Percentiles rank a stretch among this genome's conserved stretches.
Evolutionary conservation across 331 rosid genomes (phyloP).

Genomic region (Rosa hybrid): DNA sequence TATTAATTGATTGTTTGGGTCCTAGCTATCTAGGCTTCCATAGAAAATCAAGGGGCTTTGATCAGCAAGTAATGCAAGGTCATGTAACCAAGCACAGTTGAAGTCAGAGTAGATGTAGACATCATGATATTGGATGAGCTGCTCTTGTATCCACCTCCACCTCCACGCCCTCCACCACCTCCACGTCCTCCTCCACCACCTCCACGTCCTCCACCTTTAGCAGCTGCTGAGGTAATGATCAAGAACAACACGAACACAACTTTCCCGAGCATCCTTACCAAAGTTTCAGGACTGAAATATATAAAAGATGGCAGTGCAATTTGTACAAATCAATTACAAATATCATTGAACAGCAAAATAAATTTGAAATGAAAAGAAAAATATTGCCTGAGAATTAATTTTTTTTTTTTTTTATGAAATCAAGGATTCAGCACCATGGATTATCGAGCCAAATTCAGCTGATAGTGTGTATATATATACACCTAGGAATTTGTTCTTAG

Average conservation of each 20-base stretch:
- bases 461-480: too few species aligned
- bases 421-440: too few species aligned
- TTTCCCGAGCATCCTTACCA: not conserved
- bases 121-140: not conserved
- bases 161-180: not conserved
- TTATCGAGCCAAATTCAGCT: too few species aligned
- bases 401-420: too few species aligned
- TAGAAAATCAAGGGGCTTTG: not conserved
- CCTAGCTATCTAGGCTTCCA: not conserved
- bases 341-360: not conserved
- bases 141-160: not conserved
- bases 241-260: not conserved
- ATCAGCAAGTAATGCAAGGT: not conserved
- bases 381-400: too few species aligned
- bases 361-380: too few species aligned
- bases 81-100: not conserved
- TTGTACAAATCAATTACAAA: not conserved
- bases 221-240: not conserved
- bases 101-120: not conserved
- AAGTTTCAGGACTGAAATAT: not conserved
- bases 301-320: not conserved
- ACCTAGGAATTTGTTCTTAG: too few species aligned
- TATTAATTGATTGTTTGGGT: too few species aligned
- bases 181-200: not conserved
- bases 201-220: not conserved